These are phyloP conservation scores for Leccinum subtestaceum DNA, from an alignment of 768 basidiomycete species.

Conservation along the genomic window DNA sequence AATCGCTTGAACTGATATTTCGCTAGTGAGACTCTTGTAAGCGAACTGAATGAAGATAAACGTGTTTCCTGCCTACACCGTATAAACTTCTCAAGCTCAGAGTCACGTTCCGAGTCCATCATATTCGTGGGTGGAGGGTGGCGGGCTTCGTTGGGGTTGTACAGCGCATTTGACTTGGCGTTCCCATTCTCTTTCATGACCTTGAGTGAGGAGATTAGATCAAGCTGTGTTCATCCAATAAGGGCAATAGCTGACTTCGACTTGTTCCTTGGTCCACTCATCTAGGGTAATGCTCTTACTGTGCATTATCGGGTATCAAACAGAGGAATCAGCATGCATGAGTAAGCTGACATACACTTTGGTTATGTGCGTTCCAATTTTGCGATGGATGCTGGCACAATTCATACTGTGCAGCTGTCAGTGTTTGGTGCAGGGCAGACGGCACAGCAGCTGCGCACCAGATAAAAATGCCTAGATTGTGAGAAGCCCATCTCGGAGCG, in stretches of 20 bases:
- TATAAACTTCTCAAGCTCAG: slow-evolving; percentile 89
- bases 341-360: slow-evolving; percentile 71
- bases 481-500: slow-evolving; percentile 84
- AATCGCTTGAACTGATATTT: slow-evolving; percentile 81
- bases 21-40: slow-evolving; percentile 37
- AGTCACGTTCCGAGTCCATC: slow-evolving; percentile 77
- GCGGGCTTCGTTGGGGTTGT: slow-evolving; percentile 80
- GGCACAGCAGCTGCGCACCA: slow-evolving; percentile 48
- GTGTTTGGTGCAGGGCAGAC: slow-evolving; percentile 2
- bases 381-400: slow-evolving; percentile 91
- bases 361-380: slow-evolving; percentile 89
- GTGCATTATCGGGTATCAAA: slow-evolving; percentile 6
- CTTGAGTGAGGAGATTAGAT: slow-evolving; percentile 38
- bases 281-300: slow-evolving; percentile 92
- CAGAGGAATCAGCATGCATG: neutral
- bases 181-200: slow-evolving; percentile 82
- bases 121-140: slow-evolving; percentile 81
- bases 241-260: slow-evolving; percentile 55
- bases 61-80: slow-evolving; percentile 50
- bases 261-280: slow-evolving; percentile 84
- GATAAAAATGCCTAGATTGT: slow-evolving; percentile 86
- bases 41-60: neutral
- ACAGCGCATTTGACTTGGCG: slow-evolving; percentile 69
- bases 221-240: slow-evolving; percentile 7
- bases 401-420: slow-evolving; percentile 50